Evolutionary conservation across 352 stramenopile species (phyloP), one percentile per base, ranked within the genome.

Genomic region (Phytopythium oedochilum): DNA sequence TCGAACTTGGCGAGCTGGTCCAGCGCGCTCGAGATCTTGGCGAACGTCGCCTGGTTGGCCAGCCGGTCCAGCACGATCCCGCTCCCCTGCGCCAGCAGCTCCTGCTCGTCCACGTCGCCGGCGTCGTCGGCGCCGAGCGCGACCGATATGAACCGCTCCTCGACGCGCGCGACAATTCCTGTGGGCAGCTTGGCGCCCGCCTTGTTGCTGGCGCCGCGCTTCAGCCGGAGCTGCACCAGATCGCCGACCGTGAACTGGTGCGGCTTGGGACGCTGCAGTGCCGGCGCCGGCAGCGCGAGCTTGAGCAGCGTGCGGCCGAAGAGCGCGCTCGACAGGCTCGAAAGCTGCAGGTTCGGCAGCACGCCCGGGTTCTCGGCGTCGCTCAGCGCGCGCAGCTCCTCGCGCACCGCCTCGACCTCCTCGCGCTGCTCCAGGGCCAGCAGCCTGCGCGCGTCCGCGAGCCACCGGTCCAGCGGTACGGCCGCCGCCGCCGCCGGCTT

Each of bases 241-340:
- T 96, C 87, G 4, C 88, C 87, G 3, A 91, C 77, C 14, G 79
- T 88, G 52, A 97, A 88, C 25, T 86, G 73, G 59, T 97, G 86
- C 6, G 78, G 68, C 60, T 91, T 93, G 52, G 72, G 46, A 14
- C 70, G 64, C 28, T 72, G 60, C 42, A 86, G 20, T 32, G 60
- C 61, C 20, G 64, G 47, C 5, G 64, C 75, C 17, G 78, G 78
- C 20, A 88, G 68, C 22, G 65, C 66, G 10, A 92, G 70, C 22
- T 78, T 60, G 29, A 92, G 46, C 53, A 92, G 23, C 10, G 63
- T 76, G 51, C 84, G 78, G 0, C 84, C 84, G 58, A 94, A 92
- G 25, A 92, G 73, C 31, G 65, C 84, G 23, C 79, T 89, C 8
- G 70, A 75, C 40, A 44, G 69, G 28, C 61, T 51, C 14, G 58